Conservation (phyloP, 202 grass and related monocot species). For the Schoenoplectus tabernaemontani region DNA sequence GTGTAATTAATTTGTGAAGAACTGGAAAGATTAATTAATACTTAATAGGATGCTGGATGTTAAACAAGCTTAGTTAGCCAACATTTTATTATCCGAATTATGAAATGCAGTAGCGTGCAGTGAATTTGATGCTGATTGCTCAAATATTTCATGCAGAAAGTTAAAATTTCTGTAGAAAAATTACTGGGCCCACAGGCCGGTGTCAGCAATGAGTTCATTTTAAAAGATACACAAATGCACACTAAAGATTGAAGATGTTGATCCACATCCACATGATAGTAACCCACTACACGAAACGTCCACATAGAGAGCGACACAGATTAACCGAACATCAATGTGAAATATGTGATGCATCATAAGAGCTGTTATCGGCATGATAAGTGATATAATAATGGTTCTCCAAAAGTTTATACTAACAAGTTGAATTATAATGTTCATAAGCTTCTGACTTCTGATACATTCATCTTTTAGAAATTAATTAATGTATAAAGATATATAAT, state of each 20-base stretch:
- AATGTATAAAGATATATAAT: background rate
- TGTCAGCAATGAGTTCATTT: too few species aligned
- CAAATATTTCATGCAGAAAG: background rate
- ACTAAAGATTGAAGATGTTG: too few species aligned
- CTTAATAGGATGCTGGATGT: background rate
- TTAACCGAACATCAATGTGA: background rate
- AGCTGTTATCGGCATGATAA: slow-evolving; percentile 6
- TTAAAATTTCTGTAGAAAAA: background rate
- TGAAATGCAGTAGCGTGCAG: background rate
- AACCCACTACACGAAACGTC: background rate
- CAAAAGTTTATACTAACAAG: background rate
- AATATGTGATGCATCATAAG: slow-evolving; percentile 13
- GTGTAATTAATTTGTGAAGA: background rate
- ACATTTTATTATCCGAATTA: background rate
- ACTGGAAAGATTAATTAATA: background rate
- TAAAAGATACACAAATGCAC: too few species aligned
- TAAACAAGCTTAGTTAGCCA: background rate
- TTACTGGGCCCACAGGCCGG: too few species aligned
- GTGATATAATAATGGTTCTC: background rate
- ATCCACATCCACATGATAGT: background rate
- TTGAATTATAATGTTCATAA: background rate
- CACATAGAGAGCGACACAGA: background rate
- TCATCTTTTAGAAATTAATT: background rate
- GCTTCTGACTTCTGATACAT: background rate
- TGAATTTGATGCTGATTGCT: slow-evolving; percentile 1